Evolutionary conservation across 2,329 filamentous ascomycete genomes (phyloP), one percentile per base, ranked within the genome.

Genomic region (Davidsoniella eucalypti): DNA sequence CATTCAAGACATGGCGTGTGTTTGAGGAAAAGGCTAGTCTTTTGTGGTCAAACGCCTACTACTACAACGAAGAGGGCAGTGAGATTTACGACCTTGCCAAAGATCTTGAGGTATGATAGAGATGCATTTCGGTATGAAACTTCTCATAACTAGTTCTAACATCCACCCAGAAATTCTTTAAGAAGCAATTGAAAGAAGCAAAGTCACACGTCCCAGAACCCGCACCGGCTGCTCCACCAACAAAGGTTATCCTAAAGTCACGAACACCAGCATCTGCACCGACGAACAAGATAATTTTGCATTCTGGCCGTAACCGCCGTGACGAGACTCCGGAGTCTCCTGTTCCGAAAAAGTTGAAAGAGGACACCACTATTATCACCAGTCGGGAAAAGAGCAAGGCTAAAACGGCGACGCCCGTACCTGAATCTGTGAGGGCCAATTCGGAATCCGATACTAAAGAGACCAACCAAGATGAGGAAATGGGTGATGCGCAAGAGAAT

Each of bases 41-140:
- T 48, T 79, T 95, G 41, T 95, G 88, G 88, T 75, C 73, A 45
- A 95, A 95, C 63, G 87, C 87, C 0, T 83, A 80, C 59, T 82
- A 82, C 53, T 95, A 90, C 69, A 95, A 95, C 57, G 86, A 94
- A 63, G 87, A 94, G 60, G 84, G 82, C 3, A 94, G 88, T 59
- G 82, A 87, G 14, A 88, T 94, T 47, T 86, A 80, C 55, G 70
- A 76, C 18, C 69, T 92, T 54, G 86, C 87, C 0, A 76, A 80
- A 45, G 80, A 92, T 53, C 75, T 95, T 5, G 81, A 93, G 76
- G 85, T 17, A 17, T 37, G 17, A 10, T 5, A 40, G 8, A 17
- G 3, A 17, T 18, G 21, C n/a, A 44, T n/a, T 8, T 23, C 21
- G 21, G 12, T 26, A 21, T 44, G 21, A 23, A 23, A 23, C 5